Evolutionary conservation across 2,329 filamentous ascomycete species (phyloP), one percentile per base, ranked within the genome.

Genomic region (Didymella arachidicola): DNA sequence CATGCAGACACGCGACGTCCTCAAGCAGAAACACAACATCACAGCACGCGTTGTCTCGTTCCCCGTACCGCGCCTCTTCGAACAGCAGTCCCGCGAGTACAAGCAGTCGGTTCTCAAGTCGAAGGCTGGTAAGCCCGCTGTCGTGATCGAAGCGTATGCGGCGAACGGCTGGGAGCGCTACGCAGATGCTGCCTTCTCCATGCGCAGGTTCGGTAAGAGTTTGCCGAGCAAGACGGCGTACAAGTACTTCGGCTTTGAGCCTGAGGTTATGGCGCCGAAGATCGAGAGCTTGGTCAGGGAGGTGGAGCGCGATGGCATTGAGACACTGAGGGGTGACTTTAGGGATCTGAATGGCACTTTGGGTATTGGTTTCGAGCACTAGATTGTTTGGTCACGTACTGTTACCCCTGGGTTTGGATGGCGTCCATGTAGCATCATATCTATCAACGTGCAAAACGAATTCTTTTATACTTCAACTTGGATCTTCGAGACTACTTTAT

Each of bases 201-300:
- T 36, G 32, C 32, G 32, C 32, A 36, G 32, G 32, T 36, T 36
- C 16, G 32, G 32, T 7, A 36, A 36, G 32, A 36, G 32, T 7
- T 36, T 36, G 32, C 32, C 32, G 16, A 36, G 32, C 11, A 36
- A 36, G 32, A 36, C 32, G 8, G 78, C 78, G 0, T 86, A 86
- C 69, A 79, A 81, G 64, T 81, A 81, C 58, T 86, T 86, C 69
- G 82, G 84, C 2, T 85, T 83, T 59, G 80, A 85, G 47, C 77
- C 73, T 7, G 65, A 79, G 60, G 71, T 69, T 3, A 79, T 83
- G 63, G 78, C 83, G 4, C 61, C 63, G 1, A 79, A 78, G 67
- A 70, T 80, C 1, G 60, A 65, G 29, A 65, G 57, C 5, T 72
- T 78, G 16, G 63, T 79, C 7, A 68, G 76, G 25, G 71, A 74